Conservation (phyloP, 371 early-diverging fungal genomes). For the Haplosporangium sp. region DNA sequence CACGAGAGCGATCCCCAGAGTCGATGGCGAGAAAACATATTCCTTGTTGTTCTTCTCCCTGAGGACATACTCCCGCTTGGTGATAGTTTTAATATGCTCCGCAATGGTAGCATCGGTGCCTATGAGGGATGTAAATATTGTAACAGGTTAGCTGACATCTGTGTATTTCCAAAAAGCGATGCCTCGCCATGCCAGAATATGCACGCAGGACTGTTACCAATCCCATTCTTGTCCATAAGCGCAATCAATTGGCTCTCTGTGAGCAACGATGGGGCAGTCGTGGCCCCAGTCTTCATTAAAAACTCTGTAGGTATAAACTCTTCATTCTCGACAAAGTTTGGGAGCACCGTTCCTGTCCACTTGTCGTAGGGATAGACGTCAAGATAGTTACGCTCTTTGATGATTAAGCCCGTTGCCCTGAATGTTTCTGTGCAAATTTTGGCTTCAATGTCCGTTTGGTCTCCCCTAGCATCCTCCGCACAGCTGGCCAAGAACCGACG, state of each 20-base stretch:
- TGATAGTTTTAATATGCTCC: conserved; percentile 98
- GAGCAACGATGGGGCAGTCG: conserved; percentile 86
- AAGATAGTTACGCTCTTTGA: conserved; percentile 91
- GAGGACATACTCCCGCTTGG: conserved; percentile 90
- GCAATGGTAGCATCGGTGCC: conserved; percentile 99
- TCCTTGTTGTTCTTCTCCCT: conserved; percentile 65
- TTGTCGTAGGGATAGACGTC: conserved; percentile 96
- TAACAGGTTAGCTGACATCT: background rate
- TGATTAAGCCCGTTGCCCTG: conserved; percentile 79
- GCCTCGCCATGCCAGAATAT: too few relatives aligned
- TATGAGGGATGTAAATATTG: conserved; percentile 19
- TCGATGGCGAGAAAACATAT: conserved; percentile 83
- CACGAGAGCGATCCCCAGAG: conserved; percentile 94
- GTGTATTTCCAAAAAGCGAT: too few relatives aligned
- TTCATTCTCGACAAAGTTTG: conserved; percentile 81
- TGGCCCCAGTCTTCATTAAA: conserved; percentile 76
- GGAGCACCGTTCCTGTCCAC: conserved; percentile 84
- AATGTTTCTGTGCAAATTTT: conserved; percentile 80
- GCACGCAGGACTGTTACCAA: conserved; percentile 68
- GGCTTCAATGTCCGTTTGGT: conserved; percentile 83
- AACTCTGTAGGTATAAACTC: conserved; percentile 75
- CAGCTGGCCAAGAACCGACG: conserved; percentile 96
- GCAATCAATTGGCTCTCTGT: conserved; percentile 96
- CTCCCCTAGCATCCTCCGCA: conserved; percentile 94
- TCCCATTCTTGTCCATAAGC: conserved; percentile 98